Evolutionary conservation across 441 rosid genomes (phyloP).

Genomic region (Populus tomentosa): DNA sequence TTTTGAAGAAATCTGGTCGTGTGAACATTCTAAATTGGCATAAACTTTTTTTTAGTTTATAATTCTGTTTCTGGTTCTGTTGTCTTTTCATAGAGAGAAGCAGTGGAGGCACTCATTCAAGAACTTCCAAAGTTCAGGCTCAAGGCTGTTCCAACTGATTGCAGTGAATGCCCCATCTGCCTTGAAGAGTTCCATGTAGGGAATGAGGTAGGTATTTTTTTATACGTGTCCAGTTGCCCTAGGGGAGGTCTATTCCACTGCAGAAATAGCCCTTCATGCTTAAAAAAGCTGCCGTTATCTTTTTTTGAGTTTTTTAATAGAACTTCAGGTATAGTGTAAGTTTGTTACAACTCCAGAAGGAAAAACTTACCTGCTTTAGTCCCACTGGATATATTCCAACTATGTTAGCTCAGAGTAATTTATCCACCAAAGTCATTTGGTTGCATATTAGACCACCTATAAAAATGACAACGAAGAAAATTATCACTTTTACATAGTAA

Average conservation of each 20-base stretch:
- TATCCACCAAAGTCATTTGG: background rate
- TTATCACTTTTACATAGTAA: background rate
- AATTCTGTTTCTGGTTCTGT: constrained; percentile 4
- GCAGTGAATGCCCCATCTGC: constrained; percentile 97
- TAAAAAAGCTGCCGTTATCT: background rate
- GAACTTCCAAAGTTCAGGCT: constrained; percentile 95
- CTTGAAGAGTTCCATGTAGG: constrained; percentile 88
- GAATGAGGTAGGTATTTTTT: constrained; percentile 58
- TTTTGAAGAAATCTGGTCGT: background rate
- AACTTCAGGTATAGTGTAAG: background rate
- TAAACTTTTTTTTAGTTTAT: constrained; percentile 2
- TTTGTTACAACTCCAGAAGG: background rate
- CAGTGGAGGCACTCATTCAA: constrained; percentile 98
- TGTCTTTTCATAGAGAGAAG: constrained; percentile 66
- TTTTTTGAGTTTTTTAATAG: background rate
- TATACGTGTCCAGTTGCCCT: background rate
- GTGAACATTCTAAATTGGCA: background rate
- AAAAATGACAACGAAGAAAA: background rate
- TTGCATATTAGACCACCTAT: background rate
- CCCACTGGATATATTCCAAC: background rate
- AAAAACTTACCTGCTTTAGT: background rate
- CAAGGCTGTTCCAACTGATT: constrained; percentile 94
- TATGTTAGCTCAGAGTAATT: background rate
- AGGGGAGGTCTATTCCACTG: background rate
- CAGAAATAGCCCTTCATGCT: background rate